Evolutionary conservation across 495 filamentous ascomycete species (phyloP).

Genomic region (Tuber brumale): DNA sequence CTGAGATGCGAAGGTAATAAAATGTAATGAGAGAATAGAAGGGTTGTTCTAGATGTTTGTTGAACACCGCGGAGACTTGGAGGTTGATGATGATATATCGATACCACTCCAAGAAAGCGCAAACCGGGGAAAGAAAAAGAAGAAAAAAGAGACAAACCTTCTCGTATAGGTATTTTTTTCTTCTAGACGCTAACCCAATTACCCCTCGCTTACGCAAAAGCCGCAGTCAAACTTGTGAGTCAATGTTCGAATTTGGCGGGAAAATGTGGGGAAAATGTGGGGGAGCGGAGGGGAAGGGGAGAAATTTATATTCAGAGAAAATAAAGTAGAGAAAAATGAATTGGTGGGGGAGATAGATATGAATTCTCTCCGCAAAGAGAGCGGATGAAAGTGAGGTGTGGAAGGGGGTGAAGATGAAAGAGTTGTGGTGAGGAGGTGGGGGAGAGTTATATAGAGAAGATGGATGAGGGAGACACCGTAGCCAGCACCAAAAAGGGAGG

Average conservation of each 20-base stretch:
- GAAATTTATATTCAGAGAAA: background rate
- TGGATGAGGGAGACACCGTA: background rate
- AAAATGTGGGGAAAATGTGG: background rate
- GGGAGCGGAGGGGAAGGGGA: background rate
- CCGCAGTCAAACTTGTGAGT: background rate
- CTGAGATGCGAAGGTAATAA: background rate
- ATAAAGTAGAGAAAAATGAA: background rate
- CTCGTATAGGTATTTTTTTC: background rate
- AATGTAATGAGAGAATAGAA: background rate
- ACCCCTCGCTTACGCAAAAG: background rate
- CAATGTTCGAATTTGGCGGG: constrained; percentile 1
- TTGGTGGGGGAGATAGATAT: background rate
- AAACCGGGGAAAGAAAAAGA: background rate
- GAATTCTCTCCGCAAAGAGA: background rate
- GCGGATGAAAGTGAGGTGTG: background rate
- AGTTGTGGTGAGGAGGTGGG: background rate
- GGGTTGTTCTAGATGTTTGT: background rate
- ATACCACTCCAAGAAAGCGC: background rate
- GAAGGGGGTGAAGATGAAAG: background rate
- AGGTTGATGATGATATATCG: background rate
- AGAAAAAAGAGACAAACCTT: background rate
- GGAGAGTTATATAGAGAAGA: background rate
- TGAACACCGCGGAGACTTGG: background rate
- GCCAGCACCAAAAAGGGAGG: background rate
- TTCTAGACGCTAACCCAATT: background rate